Evolutionary conservation across 208 protist genomes (phyloP).

Genomic region (Porcisia deanei): DNA sequence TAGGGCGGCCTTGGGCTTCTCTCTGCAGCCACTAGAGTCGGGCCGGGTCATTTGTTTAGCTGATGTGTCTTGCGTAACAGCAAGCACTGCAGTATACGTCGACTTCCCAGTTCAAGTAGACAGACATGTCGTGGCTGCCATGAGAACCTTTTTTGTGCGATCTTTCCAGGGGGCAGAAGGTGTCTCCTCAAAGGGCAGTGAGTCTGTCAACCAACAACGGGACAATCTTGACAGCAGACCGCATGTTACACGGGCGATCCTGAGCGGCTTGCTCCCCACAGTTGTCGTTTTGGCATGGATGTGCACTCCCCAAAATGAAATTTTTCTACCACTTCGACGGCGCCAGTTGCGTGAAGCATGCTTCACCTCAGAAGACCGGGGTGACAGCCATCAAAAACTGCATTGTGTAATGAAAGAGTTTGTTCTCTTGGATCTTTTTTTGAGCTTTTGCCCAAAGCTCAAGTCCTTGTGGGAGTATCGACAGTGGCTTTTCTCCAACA

Average conservation of each 20-base stretch:
- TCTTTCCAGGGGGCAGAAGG: not conserved
- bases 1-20: slow-evolving; percentile 10
- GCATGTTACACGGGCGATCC: slow-evolving; percentile 17
- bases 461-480: slow-evolving; percentile 61
- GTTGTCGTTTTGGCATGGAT: slow-evolving; percentile 17
- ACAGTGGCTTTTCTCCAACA: slow-evolving; percentile 36
- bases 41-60: not conserved
- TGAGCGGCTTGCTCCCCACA: not conserved
- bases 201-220: not conserved
- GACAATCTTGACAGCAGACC: slow-evolving; percentile 19
- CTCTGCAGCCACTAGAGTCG: not conserved
- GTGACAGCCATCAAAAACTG: not conserved
- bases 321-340: slow-evolving; percentile 3
- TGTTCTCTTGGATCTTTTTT: slow-evolving; percentile 44
- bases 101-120: slow-evolving; percentile 27
- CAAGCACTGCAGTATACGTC: not conserved
- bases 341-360: not conserved
- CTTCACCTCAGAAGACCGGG: not conserved
- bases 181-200: too few species aligned
- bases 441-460: slow-evolving; percentile 44
- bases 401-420: slow-evolving; percentile 38
- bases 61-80: not conserved
- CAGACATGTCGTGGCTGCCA: not conserved
- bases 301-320: slow-evolving; percentile 17
- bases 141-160: not conserved